Base-by-base conservation (phyloP, 2,329 filamentous ascomycete species). In the Ceratocystis variospora region DNA sequence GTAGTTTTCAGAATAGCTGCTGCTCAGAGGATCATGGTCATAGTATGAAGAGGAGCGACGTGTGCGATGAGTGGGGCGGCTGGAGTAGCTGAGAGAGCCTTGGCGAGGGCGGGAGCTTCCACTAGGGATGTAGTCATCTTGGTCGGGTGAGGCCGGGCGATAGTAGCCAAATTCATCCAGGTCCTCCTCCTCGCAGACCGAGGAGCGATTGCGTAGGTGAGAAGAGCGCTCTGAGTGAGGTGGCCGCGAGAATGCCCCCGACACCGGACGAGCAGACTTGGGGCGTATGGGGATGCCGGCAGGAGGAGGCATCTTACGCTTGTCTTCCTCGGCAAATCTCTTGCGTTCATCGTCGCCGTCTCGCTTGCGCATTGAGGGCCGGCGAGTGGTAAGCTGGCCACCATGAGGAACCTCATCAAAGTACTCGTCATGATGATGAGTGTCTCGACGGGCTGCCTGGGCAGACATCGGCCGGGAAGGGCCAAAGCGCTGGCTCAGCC, bases 1-100 rank as follows among this genome's bases (percentile, higher is more conserved):
- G 65, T 78, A 76, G 48, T 63, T 41, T 15, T 68, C 66, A 22
- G 63, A 44, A 31, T 45, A 63, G 25, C 61, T 65, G 15, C 46
- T 19, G 10, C 57, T 37, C 5, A 61, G 31, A 3, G 48, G 44
- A 3, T 31, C 37, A 28, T 66, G 63, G 28, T 48, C 57, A 10
- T 68, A 59, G 50, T 65, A 68, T 2, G 63, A 65, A 33, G 66
- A 68, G 1, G 59, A 37, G 7, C 66, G 63, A 15, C 63, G 66
- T 17, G 50, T 50, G 22, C 55, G 55, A 8, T 15, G 55, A 8
- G 45, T 15, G 15, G 57, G 50, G n/a, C 48, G 57, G 44, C 17
- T 53, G 19, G 55, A 25, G 28, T 68, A 64, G 19, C 59, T 61
- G 3, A 66, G 22, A 25, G 66, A 68, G 45, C 59, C 62, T 4